Percentiles rank a stretch among this genome's conserved stretches.
These are phyloP conservation scores for Boletus eberwhitei DNA, from an alignment of 768 basidiomycete species.

Conservation along the genomic window DNA sequence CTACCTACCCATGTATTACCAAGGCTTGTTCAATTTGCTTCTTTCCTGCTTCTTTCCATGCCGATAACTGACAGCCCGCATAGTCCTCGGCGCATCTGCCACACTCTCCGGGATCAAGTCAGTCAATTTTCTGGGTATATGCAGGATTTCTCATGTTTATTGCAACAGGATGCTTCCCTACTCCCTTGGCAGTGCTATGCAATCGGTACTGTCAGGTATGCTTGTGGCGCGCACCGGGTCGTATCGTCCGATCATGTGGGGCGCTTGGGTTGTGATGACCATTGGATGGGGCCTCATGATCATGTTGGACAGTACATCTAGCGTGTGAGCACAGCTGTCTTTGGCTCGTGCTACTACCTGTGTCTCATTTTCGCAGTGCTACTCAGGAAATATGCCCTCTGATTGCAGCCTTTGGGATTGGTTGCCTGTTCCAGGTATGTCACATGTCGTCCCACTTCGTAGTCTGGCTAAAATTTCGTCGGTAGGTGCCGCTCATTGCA, in stretches of 20 bases:
- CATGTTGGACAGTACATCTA: conserved; percentile 33
- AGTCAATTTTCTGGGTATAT: not conserved
- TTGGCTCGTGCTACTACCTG: not conserved
- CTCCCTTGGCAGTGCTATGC: conserved; percentile 24
- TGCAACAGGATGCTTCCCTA: conserved; percentile 35
- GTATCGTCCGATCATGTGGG: conserved; percentile 35
- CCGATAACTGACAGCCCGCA: not conserved
- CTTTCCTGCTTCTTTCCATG: too few species aligned
- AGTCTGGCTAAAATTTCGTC: not conserved
- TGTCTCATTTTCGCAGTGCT: conserved; percentile 18
- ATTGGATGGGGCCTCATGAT: conserved; percentile 37
- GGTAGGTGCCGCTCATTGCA: conserved; percentile 31
- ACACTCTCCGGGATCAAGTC: conserved; percentile 33
- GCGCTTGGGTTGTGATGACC: conserved; percentile 26
- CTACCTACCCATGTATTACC: conserved; percentile 42
- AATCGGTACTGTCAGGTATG: conserved; percentile 23
- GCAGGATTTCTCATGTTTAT: not conserved
- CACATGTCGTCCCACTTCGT: not conserved
- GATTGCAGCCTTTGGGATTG: conserved; percentile 33
- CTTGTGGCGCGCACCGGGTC: conserved; percentile 25
- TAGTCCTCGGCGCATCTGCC: conserved; percentile 36
- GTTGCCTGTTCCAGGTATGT: conserved; percentile 34
- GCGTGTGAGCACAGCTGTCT: conserved; percentile 19
- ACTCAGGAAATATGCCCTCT: conserved; percentile 33
- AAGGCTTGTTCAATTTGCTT: conserved; percentile 17